Conservation (phyloP, 768 basidiomycete species). For the Gautieria morchelliformis region DNA sequence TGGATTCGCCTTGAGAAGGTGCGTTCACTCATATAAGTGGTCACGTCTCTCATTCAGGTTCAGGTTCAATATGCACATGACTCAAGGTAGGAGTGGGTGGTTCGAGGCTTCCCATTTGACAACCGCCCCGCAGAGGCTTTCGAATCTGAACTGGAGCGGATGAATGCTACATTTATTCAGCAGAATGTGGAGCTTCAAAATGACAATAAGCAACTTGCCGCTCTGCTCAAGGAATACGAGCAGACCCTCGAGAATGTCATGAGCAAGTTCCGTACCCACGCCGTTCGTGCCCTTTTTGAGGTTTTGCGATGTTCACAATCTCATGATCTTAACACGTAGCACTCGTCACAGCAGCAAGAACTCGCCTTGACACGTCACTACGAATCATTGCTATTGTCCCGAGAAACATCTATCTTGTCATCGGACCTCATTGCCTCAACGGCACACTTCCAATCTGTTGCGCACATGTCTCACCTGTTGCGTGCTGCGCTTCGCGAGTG, state of each 20-base stretch:
- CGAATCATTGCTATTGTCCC: conserved; percentile 70
- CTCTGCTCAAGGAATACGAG: conserved; percentile 92
- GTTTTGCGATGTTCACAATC: not conserved
- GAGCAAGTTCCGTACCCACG: conserved; percentile 82
- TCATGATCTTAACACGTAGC: conserved; percentile 33
- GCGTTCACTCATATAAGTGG: conserved; percentile 16
- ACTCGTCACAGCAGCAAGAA: conserved; percentile 89
- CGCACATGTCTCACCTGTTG: conserved; percentile 58
- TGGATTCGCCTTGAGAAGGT: conserved; percentile 85
- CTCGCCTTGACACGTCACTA: conserved; percentile 84
- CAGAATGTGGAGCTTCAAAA: conserved; percentile 84
- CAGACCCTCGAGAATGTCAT: conserved; percentile 92
- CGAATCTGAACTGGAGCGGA: conserved; percentile 78
- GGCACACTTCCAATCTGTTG: conserved; percentile 56
- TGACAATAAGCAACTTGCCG: conserved; percentile 92
- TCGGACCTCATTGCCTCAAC: conserved; percentile 53
- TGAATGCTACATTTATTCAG: conserved; percentile 66
- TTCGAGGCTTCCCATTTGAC: conserved; percentile 1
- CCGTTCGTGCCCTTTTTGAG: conserved; percentile 45
- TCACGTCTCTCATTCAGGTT: not conserved
- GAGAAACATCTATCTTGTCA: conserved; percentile 58
- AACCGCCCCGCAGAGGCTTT: conserved; percentile 60
- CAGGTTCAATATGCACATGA: conserved; percentile 84
- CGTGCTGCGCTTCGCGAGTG: conserved; percentile 61
- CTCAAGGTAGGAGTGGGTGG: conserved; percentile 48